Base-by-base conservation (phyloP, 78 protist genomes). In the Diacronema lutheri region DNA sequence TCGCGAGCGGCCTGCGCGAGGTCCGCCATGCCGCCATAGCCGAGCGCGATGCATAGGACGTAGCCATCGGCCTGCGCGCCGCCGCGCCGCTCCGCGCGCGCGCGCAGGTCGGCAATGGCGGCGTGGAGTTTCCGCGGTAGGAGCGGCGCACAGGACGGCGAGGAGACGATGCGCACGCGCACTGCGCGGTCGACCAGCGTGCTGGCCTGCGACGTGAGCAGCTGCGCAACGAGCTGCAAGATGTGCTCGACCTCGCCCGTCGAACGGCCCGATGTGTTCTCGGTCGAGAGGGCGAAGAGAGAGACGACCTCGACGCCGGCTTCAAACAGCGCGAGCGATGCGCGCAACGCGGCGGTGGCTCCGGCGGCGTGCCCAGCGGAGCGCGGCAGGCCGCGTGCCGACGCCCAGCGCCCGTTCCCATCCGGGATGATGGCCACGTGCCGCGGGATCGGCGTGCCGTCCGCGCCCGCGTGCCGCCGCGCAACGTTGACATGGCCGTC, bases 371-470 rank as follows among this genome's bases (percentile, higher is more conserved):
- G 86, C 23, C 86, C 86, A 9, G 69, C 50, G 46, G 41, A 16
- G 56, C 86, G 29, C 55, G 86, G 86, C 31, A 83, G 26, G 35
- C 74, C 74, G 69, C 72, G 64, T 23, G 11, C 33, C 55, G 33
- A 19, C 4, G 86, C 86, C 86, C 86, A 83, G 23, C 86, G 66
- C 14, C 86, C 86, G 72, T 83, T 83, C 29, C 86, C 86, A 56
- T 83, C 86, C 74, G 60, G 50, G 35, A 83, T 83, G 38, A 83
- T 20, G 31, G 65, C 86, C 35, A 83, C 44, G 72, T 83, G 86
- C 26, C 40, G 14, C 50, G 86, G 86, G 16, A 38, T 7, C 50
- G 50, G n/a, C n/a, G n/a, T n/a, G n/a, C n/a, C n/a, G n/a, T n/a
- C n/a, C n/a, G n/a, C n/a, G n/a, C n/a, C n/a, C n/a, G n/a, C n/a